Evolutionary conservation across 2,329 filamentous ascomycete genomes (phyloP).

Genomic region (Hirsutella rhossiliensis): DNA sequence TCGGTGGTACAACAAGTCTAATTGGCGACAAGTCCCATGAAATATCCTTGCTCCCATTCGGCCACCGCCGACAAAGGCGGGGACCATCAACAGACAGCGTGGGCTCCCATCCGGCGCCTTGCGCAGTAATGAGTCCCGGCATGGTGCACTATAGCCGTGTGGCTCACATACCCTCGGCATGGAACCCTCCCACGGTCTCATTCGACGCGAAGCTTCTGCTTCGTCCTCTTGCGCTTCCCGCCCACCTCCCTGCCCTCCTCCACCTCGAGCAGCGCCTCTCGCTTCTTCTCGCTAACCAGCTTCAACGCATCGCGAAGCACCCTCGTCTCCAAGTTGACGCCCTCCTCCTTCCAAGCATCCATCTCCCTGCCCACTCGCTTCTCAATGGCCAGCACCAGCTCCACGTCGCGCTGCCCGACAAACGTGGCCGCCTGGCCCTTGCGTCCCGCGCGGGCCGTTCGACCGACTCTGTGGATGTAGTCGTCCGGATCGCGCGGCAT

Average conservation of each 20-base stretch:
- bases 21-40: too few species aligned
- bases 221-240: constrained; percentile 61
- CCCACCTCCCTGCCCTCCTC: constrained; percentile 86
- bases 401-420: constrained; percentile 85
- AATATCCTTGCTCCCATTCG: too few species aligned
- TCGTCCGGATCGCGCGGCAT: constrained; percentile 92
- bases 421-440: constrained; percentile 75
- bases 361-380: constrained; percentile 67
- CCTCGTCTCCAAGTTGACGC: constrained; percentile 85
- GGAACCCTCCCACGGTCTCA: too few species aligned
- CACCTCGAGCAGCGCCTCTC: constrained; percentile 80
- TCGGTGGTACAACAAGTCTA: too few species aligned
- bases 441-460: constrained; percentile 85
- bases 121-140: neutral
- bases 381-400: constrained; percentile 85
- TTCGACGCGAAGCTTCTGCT: constrained; percentile 38
- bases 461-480: constrained; percentile 92
- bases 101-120: too few species aligned
- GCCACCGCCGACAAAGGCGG: too few species aligned
- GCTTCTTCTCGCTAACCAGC: constrained; percentile 88
- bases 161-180: too few species aligned
- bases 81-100: too few species aligned
- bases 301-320: constrained; percentile 80
- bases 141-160: too few species aligned
- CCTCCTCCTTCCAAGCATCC: constrained; percentile 77